Evolutionary conservation across 2,329 filamentous ascomycete species (phyloP).

Genomic region (Pseudogymnoascus sp.): DNA sequence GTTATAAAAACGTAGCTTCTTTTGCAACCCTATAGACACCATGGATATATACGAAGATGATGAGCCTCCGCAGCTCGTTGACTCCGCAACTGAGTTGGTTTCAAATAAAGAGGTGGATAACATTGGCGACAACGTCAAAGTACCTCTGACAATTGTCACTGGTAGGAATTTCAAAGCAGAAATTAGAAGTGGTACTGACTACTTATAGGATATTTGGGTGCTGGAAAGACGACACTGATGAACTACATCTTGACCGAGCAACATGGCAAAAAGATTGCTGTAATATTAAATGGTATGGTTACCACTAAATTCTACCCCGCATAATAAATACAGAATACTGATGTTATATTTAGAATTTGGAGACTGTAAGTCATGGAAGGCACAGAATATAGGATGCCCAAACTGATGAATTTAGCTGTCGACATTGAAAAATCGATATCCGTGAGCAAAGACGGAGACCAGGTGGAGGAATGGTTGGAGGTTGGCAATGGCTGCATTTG

Average conservation of each 20-base stretch:
- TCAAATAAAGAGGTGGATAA: constrained; percentile 34
- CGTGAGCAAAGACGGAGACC: constrained; percentile 73
- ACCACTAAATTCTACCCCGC: background rate
- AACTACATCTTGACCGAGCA: constrained; percentile 94
- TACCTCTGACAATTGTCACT: constrained; percentile 80
- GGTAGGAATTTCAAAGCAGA: constrained; percentile 39
- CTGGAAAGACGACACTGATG: constrained; percentile 88
- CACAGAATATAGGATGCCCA: background rate
- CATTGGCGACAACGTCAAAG: constrained; percentile 51
- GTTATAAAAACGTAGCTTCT: background rate
- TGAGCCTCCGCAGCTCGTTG: constrained; percentile 56
- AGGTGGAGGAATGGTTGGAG: constrained; percentile 91
- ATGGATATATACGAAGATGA: constrained; percentile 62
- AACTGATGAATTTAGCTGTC: constrained; percentile 44
- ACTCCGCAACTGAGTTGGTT: constrained; percentile 33
- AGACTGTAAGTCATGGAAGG: constrained; percentile 51
- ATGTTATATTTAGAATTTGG: constrained; percentile 57
- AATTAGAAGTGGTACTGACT: background rate
- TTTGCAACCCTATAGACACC: constrained; percentile 16
- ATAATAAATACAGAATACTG: constrained; percentile 3
- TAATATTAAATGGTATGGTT: constrained; percentile 77
- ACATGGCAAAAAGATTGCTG: constrained; percentile 96
- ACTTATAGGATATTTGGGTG: constrained; percentile 76
- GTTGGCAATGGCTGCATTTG: constrained; percentile 96
- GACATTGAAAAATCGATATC: constrained; percentile 96